Evolutionary conservation across 768 basidiomycete species (phyloP), one percentile per base, ranked within the genome.

Genomic region (Sistotremastrum niveocremeum): DNA sequence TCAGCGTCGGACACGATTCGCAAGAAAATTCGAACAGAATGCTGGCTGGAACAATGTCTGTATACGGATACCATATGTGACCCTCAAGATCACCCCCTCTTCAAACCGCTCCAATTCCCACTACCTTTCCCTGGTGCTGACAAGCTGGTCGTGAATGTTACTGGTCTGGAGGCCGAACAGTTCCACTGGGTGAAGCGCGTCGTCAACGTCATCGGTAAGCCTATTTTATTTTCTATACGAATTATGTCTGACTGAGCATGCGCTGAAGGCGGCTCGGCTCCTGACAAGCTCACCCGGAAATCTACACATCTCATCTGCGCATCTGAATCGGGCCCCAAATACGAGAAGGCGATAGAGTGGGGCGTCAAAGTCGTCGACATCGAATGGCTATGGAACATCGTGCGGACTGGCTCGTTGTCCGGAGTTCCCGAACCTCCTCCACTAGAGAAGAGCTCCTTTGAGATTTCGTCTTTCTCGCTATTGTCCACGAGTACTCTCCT

Each of bases 21-120:
- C 40, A 46, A 52, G 3, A 80, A 77, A 52, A 87, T 79, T 55
- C 75, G 90, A 39, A 94, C 91, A 0, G 91, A 95, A 60, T 93
- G 87, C 57, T 97, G 91, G 91, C 68, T 97, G 1, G 91, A 97
- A 60, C 74, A 74, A 39, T 94, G 86, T 54, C 72, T 89, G 9
- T 81, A 75, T 45, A 77, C 81, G 47, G 81, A 85, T 39, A 70
- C 73, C n/a, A 63, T 94, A 43, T 81, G 83, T 55, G 59, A 64
- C 11, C 66, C 75, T 0, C 73, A 78, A 1, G 82, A 83, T 38
- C 79, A 88, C 51, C 57, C 85, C 8, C 74, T 78, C 0, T 89
- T 86, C 54, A 61, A 61, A 3, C 90, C 90, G 1, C 65, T 95
- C 10, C 62, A 54, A 3, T 68, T 81, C 3, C 44, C 62, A 4